Base-by-base conservation (phyloP, 441 rosid species). In the Euphorbia celastroides region DNA sequence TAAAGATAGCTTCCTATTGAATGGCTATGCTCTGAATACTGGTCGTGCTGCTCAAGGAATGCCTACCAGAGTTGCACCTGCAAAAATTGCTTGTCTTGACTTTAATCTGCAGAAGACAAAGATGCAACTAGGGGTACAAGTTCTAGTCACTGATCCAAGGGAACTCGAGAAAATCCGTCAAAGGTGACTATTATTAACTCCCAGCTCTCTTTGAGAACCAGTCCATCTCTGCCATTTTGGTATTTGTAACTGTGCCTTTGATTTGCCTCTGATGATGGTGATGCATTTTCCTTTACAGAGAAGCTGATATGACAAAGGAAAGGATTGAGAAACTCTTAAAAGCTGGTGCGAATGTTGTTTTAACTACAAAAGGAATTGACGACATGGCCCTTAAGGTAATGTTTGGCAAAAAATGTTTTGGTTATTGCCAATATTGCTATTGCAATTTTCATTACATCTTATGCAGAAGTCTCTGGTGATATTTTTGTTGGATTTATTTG, bases 41-140 rank as follows among this genome's bases (percentile, higher is more conserved):
- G 97, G 96, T 6, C 96, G 95, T 73, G 96, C 98, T 75, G 98
- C 99, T 60, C 99, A 90, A 80, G 99, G 99, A 73, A 92, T 95
- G 97, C 98, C 96, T 64, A 69, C 82, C 50, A 84, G 86, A 77
- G 99, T 92, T 67, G 78, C 89, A 58, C 88, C 97, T 46, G 95
- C 99, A 31, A 92, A 75, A 83, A 86, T 95, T 75, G 98, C 99
- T 11, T 88, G 96, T 76, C 98, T 92, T 62, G 99, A 95, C 82
- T 90, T 95, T 70, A 95, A 92, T 77, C 92, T 95, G 60, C 97
- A 95, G 83, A 95, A 85, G 80, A 90, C 97, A 67, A 95, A 95
- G 80, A 88, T 92, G 98, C 98, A 90, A 77, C 46, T 92, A 79
- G 99, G 97, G 72, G 88, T 95, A 77, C 99, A 95, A 79, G 95